Conservation (phyloP, 1,139 yeast genomes). For the Debaryomyces sp. region DNA sequence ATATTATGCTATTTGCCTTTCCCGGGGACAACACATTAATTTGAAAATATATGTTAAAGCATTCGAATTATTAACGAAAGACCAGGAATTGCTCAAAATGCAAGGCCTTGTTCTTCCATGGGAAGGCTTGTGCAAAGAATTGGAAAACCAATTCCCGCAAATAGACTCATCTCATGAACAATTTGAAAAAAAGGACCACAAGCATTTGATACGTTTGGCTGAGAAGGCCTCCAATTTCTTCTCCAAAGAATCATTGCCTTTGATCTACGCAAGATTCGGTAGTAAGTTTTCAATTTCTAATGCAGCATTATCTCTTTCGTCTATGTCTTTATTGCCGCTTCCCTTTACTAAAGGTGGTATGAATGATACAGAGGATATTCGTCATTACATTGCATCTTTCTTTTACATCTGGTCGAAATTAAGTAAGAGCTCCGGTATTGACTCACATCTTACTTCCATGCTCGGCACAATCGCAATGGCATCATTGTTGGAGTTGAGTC, state of each 20-base stretch:
- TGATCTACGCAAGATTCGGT: conserved; percentile 39
- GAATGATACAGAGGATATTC: conserved; percentile 40
- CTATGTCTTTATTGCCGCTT: conserved; percentile 58
- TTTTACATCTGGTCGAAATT: conserved; percentile 77
- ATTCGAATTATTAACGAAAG: conserved; percentile 60
- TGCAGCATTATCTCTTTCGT: conserved; percentile 58
- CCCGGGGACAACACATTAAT: conserved; percentile 73
- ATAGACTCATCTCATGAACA: conserved; percentile 33
- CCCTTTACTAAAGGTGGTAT: conserved; percentile 26
- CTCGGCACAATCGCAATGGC: conserved; percentile 65
- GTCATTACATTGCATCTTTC: conserved; percentile 63
- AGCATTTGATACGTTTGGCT: conserved; percentile 47
- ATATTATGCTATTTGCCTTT: conserved; percentile 71
- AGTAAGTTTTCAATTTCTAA: conserved; percentile 59
- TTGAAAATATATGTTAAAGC: conserved; percentile 65
- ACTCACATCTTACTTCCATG: conserved; percentile 66
- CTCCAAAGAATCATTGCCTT: conserved; percentile 38
- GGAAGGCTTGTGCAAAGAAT: conserved; percentile 46
- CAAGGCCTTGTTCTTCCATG: conserved; percentile 55
- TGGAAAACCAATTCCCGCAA: conserved; percentile 35
- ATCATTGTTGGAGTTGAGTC: conserved; percentile 37
- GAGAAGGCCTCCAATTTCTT: conserved; percentile 52
- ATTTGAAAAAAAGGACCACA: conserved; percentile 46
- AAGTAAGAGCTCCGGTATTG: conserved; percentile 59
- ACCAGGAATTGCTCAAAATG: conserved; percentile 41